Base-by-base conservation (phyloP, 2,329 filamentous ascomycete species). In the Alternaria gaisen region DNA sequence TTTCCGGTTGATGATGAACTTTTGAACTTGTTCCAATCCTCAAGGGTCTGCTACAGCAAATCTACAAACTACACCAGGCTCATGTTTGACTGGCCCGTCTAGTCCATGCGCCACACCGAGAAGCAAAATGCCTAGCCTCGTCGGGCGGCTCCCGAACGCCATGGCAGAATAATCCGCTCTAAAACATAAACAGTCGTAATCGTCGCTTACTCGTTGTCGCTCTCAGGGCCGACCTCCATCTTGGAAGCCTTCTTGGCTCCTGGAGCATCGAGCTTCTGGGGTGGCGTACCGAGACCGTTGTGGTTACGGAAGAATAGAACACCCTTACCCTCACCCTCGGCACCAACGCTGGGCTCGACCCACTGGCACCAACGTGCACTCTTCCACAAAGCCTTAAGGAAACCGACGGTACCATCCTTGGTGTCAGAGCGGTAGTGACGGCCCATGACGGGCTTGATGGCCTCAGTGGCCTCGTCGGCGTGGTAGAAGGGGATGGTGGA, bases 401-500 rank as follows among this genome's bases (percentile, higher is more conserved):
- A 99, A 48, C 95, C 95, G 44, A 75, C 48, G 38, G 91, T 82
- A 47, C 95, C 95, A 58, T 86, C 93, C 79, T 88, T 80, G 63
- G 88, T 89, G 72, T 99, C 91, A 53, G 91, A 84, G 67, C 94
- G 92, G 85, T 99, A 99, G 86, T 99, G 95, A 75, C 86, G 85
- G 80, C 95, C 95, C 94, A 99, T 97, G 80, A 99, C 85, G 62
- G 88, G 88, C 86, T 94, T 93, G 86, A 98, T 97, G 74, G 94
- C 94, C 72, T 97, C 94, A 72, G 89, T 91, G 59, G 94, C 94
- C 83, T 97, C 94, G 72, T 97, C 93, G 76, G 94, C 94, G 80
- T 97, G 87, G 84, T 98, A 98, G 84, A 97, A 97, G 65, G 94
- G 94, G 70, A 98, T 98, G 75, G 89, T 92, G 82, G 91, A 94